Conservation (phyloP, 176 grass and related monocot species). For the Oryza australiensis region DNA sequence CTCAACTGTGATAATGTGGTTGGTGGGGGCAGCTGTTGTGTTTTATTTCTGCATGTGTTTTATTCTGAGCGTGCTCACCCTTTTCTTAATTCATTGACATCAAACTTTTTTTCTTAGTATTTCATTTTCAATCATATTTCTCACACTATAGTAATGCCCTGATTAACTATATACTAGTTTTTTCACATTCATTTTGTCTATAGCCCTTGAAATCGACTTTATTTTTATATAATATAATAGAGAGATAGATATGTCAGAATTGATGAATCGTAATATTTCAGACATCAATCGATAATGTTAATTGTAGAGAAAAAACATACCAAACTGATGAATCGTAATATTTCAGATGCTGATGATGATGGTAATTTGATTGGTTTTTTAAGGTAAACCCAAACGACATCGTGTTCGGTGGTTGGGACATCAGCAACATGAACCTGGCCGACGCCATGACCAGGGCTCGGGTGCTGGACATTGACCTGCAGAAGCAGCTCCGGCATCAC, state of each 20-base stretch:
- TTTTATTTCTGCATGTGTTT: no score
- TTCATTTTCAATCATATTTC: neutral
- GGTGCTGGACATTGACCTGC: slow-evolving; percentile 75
- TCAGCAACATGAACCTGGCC: slow-evolving; percentile 71
- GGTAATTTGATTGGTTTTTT: neutral
- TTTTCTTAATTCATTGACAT: no score
- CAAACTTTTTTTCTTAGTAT: neutral
- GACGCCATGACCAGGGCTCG: slow-evolving; percentile 77
- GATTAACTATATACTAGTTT: neutral
- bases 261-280: neutral
- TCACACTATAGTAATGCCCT: neutral
- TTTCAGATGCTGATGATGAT: neutral
- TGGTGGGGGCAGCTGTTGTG: no score
- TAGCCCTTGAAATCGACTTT: no score
- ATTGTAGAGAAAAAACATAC: neutral
- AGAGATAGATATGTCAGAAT: neutral
- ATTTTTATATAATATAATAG: no score
- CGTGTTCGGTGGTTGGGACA: slow-evolving; percentile 83
- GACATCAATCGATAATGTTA: neutral
- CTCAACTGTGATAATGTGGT: no score
- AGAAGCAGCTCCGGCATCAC: slow-evolving; percentile 67
- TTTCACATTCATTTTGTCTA: neutral
- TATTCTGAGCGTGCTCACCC: no score
- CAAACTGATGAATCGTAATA: neutral
- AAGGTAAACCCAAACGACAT: slow-evolving; percentile 75